phyloP scores from a whole-genome alignment of 129 eudicot genomes.

The Flaveria trinervia region DNA sequence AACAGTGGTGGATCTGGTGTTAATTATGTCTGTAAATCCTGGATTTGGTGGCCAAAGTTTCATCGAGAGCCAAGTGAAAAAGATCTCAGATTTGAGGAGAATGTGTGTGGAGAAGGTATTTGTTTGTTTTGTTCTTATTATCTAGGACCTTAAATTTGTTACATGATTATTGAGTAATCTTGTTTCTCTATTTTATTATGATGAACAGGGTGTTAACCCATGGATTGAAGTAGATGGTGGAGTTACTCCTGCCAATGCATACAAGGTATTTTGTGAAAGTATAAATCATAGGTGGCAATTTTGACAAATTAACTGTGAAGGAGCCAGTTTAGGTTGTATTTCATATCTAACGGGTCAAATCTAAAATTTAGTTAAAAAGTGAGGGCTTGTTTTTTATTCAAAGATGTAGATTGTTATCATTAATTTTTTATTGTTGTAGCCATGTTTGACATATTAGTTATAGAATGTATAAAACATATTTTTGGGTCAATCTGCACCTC shows the following conservation, averaged over 20 bases:
- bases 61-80: slow-evolving; percentile 99
- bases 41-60: slow-evolving; percentile 99
- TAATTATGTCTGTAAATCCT: slow-evolving; percentile 98
- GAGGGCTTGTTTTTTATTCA: not conserved
- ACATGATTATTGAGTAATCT: not conserved
- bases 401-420: not conserved
- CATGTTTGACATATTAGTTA: not conserved
- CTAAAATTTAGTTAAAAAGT: not conserved
- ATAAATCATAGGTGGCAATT: not conserved
- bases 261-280: slow-evolving; percentile 53
- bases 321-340: not conserved
- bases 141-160: slow-evolving; percentile 6
- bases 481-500: not conserved
- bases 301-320: not conserved
- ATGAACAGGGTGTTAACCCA: slow-evolving; percentile 91
- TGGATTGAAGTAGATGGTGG: slow-evolving; percentile 99
- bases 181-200: not conserved
- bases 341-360: slow-evolving; percentile 2
- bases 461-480: not conserved
- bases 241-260: slow-evolving; percentile 90
- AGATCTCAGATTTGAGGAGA: slow-evolving; percentile 90
- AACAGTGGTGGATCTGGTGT: slow-evolving; percentile 81
- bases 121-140: slow-evolving; percentile 14
- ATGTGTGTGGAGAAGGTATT: slow-evolving; percentile 87
- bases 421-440: not conserved